A percentile compares a stretch with the other conserved stretches of the same genome.
These are phyloP conservation scores for Lipomyces mesembrius DNA, from an alignment of 805 yeast species.

Conservation along the genomic window DNA sequence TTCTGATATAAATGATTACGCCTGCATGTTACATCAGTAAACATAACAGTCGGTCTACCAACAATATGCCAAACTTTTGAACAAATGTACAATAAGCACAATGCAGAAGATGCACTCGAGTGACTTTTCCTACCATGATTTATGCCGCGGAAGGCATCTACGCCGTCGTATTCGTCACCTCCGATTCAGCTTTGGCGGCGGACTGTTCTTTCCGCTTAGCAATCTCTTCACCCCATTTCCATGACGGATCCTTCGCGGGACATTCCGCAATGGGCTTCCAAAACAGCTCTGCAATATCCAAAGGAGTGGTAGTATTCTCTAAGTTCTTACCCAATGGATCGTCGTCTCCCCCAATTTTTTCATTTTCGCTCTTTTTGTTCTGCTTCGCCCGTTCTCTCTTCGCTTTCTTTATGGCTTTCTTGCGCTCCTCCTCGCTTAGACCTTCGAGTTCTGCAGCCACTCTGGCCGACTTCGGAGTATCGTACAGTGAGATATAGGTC, in stretches of 20 bases:
- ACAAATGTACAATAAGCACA: not conserved
- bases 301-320: constrained; percentile 47
- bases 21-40: not conserved
- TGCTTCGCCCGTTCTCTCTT: constrained; percentile 52
- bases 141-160: not conserved
- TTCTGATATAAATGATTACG: not conserved
- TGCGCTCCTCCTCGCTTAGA: constrained; percentile 43
- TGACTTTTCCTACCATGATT: not conserved
- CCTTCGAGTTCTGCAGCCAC: constrained; percentile 40
- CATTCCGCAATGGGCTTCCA: constrained; percentile 45
- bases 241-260: not conserved
- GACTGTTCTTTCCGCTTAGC: constrained; percentile 1
- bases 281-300: constrained; percentile 51
- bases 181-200: not conserved
- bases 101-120: not conserved
- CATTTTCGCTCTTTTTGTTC: constrained; percentile 50
- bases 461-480: constrained; percentile 34
- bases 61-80: constrained; percentile 1
- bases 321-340: constrained; percentile 58
- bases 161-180: not conserved
- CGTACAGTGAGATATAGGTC: constrained; percentile 54
- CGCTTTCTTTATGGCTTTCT: constrained; percentile 46
- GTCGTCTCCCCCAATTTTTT: constrained; percentile 43
- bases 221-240: constrained; percentile 20
- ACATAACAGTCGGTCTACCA: not conserved